These are phyloP conservation scores for Triticum urartu DNA, from an alignment of 176 grass and related monocot genomes.

Conservation along the genomic window DNA sequence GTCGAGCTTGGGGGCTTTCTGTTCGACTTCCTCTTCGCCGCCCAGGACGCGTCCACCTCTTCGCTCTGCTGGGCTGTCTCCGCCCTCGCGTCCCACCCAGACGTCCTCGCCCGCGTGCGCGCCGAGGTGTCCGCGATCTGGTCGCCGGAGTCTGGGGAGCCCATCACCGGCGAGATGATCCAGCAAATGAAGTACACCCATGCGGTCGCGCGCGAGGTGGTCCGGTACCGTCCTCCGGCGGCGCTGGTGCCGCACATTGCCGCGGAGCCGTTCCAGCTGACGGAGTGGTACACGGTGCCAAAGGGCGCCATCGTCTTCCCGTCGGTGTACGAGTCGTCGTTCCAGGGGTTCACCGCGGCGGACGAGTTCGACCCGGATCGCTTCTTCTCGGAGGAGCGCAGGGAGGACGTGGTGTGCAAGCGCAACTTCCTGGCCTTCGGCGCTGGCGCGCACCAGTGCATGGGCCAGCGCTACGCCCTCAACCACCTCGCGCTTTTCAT, in stretches of 20 bases:
- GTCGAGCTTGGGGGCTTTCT: constrained; percentile 55
- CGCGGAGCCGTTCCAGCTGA: constrained; percentile 61
- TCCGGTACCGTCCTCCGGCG: constrained; percentile 68
- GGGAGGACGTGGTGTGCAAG: constrained; percentile 75
- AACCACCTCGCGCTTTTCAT: constrained; percentile 88
- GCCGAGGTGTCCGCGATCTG: constrained; percentile 54
- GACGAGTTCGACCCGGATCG: constrained; percentile 78
- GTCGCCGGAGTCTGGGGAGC: constrained; percentile 57
- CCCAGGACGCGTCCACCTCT: constrained; percentile 92
- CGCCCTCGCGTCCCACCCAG: constrained; percentile 65
- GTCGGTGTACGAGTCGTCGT: constrained; percentile 65
- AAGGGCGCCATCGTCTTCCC: constrained; percentile 86
- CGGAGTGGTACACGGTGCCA: constrained; percentile 85
- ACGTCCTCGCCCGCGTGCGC: constrained; percentile 70
- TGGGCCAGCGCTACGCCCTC: constrained; percentile 85
- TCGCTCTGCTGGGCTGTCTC: constrained; percentile 75
- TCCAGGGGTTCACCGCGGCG: constrained; percentile 69
- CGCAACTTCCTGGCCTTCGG: constrained; percentile 83
- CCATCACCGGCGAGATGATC: constrained; percentile 58
- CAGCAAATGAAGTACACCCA: constrained; percentile 70
- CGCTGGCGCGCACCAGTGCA: constrained; percentile 80
- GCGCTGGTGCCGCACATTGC: constrained; percentile 86
- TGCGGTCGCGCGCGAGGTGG: constrained; percentile 81
- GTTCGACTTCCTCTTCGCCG: constrained; percentile 92
- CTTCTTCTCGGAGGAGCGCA: constrained; percentile 57